Conservation (phyloP, 306 rosid genomes). For the Cucurbita pepo region DNA sequence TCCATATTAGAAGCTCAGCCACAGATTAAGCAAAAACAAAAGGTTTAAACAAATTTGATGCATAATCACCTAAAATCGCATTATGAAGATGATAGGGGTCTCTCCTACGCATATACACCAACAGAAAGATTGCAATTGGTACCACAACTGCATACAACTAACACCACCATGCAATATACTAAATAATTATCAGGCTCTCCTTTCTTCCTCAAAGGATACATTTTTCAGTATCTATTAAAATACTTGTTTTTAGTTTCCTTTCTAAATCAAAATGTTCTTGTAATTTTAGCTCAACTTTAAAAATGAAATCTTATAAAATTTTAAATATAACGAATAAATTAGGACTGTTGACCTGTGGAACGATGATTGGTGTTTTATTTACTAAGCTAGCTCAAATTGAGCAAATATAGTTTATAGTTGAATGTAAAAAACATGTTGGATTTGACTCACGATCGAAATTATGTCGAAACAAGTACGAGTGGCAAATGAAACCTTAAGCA, state of each 20-base stretch:
- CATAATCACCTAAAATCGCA: constrained; percentile 14
- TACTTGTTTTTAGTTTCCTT: background rate
- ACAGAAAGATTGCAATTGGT: constrained; percentile 47
- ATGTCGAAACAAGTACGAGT: too few species aligned
- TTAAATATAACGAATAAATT: too few species aligned
- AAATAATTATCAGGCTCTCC: background rate
- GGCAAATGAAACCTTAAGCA: too few species aligned
- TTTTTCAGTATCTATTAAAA: background rate
- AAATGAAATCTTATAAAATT: too few species aligned
- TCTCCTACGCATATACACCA: constrained; percentile 52
- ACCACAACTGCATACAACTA: background rate
- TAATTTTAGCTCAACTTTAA: too few species aligned
- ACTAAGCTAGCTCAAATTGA: too few species aligned
- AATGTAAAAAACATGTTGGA: background rate
- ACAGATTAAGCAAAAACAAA: background rate
- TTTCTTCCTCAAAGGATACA: background rate
- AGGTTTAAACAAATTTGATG: background rate
- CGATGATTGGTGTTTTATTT: too few species aligned
- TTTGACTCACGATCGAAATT: too few species aligned
- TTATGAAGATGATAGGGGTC: constrained; percentile 81
- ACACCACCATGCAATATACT: background rate
- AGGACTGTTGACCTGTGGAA: too few species aligned
- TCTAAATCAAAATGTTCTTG: too few species aligned
- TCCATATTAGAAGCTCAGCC: background rate
- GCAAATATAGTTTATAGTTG: background rate